Conservation (phyloP, 495 filamentous ascomycete species). For the Penicillium crystallinum region DNA sequence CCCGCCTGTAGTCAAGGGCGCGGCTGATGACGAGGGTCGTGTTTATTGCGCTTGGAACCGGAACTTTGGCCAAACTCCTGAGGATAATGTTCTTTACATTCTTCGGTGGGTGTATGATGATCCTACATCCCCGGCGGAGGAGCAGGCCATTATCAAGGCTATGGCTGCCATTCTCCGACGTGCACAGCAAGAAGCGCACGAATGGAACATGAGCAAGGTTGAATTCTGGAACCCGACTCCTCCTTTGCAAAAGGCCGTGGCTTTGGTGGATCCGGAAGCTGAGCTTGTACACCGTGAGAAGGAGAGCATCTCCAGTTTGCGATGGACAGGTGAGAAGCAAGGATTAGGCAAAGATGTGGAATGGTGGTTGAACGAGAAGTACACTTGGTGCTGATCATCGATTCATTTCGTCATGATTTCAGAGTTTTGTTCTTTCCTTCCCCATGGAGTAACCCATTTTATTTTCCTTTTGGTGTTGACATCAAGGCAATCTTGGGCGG, state of each 20-base stretch:
- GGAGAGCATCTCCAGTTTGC: slow-evolving; percentile 58
- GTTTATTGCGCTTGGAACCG: slow-evolving; percentile 82
- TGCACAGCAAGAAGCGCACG: slow-evolving; percentile 51
- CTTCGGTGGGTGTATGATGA: slow-evolving; percentile 70
- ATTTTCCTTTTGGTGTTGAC: neutral
- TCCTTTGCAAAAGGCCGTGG: slow-evolving; percentile 54
- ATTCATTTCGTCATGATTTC: neutral
- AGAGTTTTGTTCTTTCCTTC: slow-evolving; percentile 3
- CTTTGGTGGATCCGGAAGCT: slow-evolving; percentile 43
- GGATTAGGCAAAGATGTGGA: slow-evolving; percentile 55
- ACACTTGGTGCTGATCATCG: slow-evolving; percentile 72
- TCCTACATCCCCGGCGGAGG: slow-evolving; percentile 32
- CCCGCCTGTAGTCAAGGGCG: slow-evolving; percentile 60
- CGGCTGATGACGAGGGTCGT: slow-evolving; percentile 49
- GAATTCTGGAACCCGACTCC: slow-evolving; percentile 62
- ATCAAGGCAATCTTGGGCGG: slow-evolving; percentile 11
- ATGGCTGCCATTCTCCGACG: slow-evolving; percentile 49
- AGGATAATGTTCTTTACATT: slow-evolving; percentile 70
- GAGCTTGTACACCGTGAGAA: slow-evolving; percentile 54
- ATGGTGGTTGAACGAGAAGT: slow-evolving; percentile 92
- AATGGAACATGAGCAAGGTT: slow-evolving; percentile 56
- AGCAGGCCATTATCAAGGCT: slow-evolving; percentile 33
- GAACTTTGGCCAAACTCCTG: slow-evolving; percentile 52
- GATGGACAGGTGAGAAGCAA: slow-evolving; percentile 53
- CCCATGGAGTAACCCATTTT: neutral